These are phyloP conservation scores for Fusarium sp. DNA, from an alignment of 2,329 filamentous ascomycete genomes.

Conservation along the genomic window DNA sequence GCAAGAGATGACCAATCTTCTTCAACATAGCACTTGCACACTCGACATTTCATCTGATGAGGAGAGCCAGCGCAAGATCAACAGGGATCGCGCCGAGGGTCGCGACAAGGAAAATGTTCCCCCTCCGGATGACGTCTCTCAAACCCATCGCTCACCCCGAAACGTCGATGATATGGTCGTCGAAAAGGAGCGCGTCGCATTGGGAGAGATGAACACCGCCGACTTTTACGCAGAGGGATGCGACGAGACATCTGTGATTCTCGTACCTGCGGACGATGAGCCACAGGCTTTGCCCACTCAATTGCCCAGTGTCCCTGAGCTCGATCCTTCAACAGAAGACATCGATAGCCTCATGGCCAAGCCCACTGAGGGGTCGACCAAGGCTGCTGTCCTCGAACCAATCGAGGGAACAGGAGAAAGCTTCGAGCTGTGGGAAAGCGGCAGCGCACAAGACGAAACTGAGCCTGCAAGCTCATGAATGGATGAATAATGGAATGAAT, in stretches of 20 bases:
- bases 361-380: conserved; percentile 50
- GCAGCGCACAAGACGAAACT: conserved; percentile 67
- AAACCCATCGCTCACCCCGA: conserved; percentile 54
- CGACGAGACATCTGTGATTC: conserved; percentile 67
- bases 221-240: conserved; percentile 75
- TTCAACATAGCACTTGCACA: conserved; percentile 87
- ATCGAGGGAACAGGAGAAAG: conserved; percentile 67
- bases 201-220: conserved; percentile 72
- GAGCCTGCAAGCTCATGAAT: conserved; percentile 46
- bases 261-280: conserved; percentile 68
- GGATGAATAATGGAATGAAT: conserved; percentile 8
- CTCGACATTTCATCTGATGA: conserved; percentile 93
- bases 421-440: conserved; percentile 77
- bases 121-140: conserved; percentile 71
- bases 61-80: conserved; percentile 67
- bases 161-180: conserved; percentile 64
- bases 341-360: conserved; percentile 52
- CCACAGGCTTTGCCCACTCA: conserved; percentile 17
- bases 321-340: conserved; percentile 39
- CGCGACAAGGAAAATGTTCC: conserved; percentile 94
- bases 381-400: conserved; percentile 60
- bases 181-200: conserved; percentile 70
- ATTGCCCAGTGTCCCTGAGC: conserved; percentile 24
- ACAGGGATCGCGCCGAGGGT: conserved; percentile 63
- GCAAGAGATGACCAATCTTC: conserved; percentile 89